Evolutionary conservation across 805 yeast species (phyloP).

Genomic region (Candida montana): DNA sequence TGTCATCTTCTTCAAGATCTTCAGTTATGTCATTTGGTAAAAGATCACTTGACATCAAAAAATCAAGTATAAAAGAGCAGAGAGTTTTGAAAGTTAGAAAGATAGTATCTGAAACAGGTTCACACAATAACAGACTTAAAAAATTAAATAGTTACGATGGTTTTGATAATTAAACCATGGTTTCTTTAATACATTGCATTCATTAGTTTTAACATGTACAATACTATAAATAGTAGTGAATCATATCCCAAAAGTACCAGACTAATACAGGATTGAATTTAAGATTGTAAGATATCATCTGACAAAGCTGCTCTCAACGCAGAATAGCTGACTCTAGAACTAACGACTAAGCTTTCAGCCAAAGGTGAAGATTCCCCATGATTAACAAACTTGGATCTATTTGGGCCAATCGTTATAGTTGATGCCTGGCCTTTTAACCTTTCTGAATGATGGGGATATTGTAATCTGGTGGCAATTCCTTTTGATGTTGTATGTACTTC

Average conservation of each 20-base stretch:
- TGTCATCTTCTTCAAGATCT: conserved; percentile 50
- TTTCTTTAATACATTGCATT: too few species aligned
- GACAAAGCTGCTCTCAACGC: conserved; percentile 23
- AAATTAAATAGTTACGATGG: conserved; percentile 5
- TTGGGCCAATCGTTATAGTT: conserved; percentile 24
- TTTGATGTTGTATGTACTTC: too few species aligned
- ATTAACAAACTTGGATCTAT: conserved; percentile 22
- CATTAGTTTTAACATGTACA: too few species aligned
- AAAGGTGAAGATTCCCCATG: conserved; percentile 24
- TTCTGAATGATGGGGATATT: conserved; percentile 7
- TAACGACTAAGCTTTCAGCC: conserved; percentile 17
- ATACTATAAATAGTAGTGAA: too few species aligned
- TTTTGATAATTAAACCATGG: too few species aligned
- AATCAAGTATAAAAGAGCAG: conserved; percentile 12
- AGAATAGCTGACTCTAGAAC: conserved; percentile 23
- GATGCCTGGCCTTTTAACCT: conserved; percentile 21
- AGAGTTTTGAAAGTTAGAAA: conserved; percentile 24
- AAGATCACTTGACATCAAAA: conserved; percentile 12
- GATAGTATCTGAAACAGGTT: conserved; percentile 6
- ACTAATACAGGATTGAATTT: too few species aligned
- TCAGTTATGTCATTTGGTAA: conserved; percentile 52
- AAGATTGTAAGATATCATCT: conserved; percentile 6
- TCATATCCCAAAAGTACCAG: too few species aligned
- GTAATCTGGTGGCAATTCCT: background rate
- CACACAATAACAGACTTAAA: conserved; percentile 6